Conservation (phyloP, 441 rosid genomes). For the Erodium chrysanthum region DNA sequence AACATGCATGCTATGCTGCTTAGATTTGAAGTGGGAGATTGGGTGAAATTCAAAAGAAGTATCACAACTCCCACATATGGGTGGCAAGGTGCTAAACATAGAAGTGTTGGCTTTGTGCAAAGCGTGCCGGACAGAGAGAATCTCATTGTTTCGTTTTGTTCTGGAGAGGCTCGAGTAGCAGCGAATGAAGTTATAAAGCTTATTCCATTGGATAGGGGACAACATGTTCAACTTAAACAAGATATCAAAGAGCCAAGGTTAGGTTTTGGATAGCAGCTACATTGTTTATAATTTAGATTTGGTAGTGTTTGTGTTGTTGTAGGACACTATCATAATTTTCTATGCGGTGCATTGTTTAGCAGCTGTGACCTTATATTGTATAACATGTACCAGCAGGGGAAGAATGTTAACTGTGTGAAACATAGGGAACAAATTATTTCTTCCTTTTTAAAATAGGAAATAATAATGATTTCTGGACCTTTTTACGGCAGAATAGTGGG, state of each 20-base stretch:
- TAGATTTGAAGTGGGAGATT: constrained; percentile 91
- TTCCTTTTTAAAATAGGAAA: background rate
- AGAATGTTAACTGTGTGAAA: background rate
- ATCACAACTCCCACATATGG: constrained; percentile 65
- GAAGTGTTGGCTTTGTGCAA: constrained; percentile 98
- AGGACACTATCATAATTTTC: background rate
- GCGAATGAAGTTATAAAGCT: constrained; percentile 79
- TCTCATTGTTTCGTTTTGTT: constrained; percentile 77
- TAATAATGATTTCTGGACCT: background rate
- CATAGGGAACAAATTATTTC: background rate
- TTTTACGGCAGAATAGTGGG: background rate
- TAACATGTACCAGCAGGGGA: background rate
- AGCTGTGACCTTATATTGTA: background rate
- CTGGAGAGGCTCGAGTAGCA: constrained; percentile 77
- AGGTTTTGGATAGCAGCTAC: constrained; percentile 19
- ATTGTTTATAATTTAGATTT: background rate
- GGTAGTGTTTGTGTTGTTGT: background rate
- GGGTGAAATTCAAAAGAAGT: constrained; percentile 92
- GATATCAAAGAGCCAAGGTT: constrained; percentile 92
- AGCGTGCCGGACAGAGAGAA: constrained; percentile 62
- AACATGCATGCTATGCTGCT: constrained; percentile 15
- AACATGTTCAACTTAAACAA: constrained; percentile 74
- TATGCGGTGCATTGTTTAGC: background rate
- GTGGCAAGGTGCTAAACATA: constrained; percentile 92
- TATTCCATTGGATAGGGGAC: constrained; percentile 95